These are phyloP conservation scores for Leccinum disarticulatum DNA, from an alignment of 768 basidiomycete species.

Conservation along the genomic window DNA sequence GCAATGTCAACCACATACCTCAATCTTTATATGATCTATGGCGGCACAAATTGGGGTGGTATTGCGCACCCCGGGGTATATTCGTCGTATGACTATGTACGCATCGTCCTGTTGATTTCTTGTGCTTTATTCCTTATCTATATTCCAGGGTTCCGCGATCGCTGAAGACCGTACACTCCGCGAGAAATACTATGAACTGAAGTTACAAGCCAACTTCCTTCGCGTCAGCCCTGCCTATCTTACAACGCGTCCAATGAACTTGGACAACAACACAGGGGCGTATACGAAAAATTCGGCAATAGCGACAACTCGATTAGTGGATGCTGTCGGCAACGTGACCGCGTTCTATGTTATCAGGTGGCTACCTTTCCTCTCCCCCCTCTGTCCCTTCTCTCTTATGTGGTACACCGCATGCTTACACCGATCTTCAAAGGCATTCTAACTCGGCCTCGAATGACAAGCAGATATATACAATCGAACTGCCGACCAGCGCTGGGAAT, in stretches of 20 bases:
- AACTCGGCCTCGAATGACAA: constrained; percentile 9
- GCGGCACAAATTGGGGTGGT: constrained; percentile 63
- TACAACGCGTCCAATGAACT: constrained; percentile 46
- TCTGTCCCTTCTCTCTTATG: not conserved
- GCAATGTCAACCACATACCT: constrained; percentile 17
- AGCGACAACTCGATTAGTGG: constrained; percentile 49
- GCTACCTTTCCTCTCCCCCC: not conserved
- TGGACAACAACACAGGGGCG: constrained; percentile 39
- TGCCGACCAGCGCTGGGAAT: constrained; percentile 46
- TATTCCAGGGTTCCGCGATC: constrained; percentile 44
- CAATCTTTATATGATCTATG: constrained; percentile 60
- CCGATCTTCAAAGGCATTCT: constrained; percentile 14
- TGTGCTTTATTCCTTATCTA: not conserved
- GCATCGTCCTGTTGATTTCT: not conserved
- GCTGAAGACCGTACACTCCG: constrained; percentile 52
- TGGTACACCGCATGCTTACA: constrained; percentile 2
- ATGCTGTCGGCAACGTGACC: constrained; percentile 47
- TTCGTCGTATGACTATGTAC: constrained; percentile 60
- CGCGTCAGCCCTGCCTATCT: constrained; percentile 51
- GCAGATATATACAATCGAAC: constrained; percentile 37
- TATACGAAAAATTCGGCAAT: constrained; percentile 50
- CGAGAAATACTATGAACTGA: constrained; percentile 55
- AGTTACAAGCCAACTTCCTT: constrained; percentile 51
- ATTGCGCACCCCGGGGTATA: constrained; percentile 57
- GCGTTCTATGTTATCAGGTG: constrained; percentile 43